Percentiles rank a stretch among this genome's conserved stretches.
phyloP scores from a whole-genome alignment of 2,329 filamentous ascomycete genomes.

The Malbranchea cinnamomea region DNA sequence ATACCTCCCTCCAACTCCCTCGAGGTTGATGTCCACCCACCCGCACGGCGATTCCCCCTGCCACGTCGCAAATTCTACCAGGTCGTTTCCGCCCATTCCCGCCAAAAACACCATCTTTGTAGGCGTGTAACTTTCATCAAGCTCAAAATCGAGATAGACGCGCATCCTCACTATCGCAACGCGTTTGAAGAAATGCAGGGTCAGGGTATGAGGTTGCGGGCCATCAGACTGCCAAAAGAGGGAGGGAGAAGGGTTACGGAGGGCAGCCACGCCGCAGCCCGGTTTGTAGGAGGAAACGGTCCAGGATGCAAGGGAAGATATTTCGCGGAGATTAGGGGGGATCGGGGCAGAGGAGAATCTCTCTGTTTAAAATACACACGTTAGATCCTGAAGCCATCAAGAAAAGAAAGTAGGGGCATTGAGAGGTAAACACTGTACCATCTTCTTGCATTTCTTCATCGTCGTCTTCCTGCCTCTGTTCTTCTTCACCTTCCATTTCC shows the following conservation, averaged over 20 bases:
- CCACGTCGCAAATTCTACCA: constrained; percentile 76
- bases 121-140: constrained; percentile 92
- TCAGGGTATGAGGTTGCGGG: constrained; percentile 48
- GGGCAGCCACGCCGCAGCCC: constrained; percentile 44
- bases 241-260: constrained; percentile 40
- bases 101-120: constrained; percentile 82
- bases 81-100: constrained; percentile 79
- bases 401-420: not conserved
- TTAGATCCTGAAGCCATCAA: too few relatives aligned
- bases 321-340: constrained; percentile 40
- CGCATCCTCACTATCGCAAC: constrained; percentile 36
- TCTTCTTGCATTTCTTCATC: constrained; percentile 22
- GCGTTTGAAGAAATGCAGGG: constrained; percentile 46
- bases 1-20: constrained; percentile 41
- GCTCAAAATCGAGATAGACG: constrained; percentile 65
- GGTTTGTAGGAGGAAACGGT: constrained; percentile 49
- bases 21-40: constrained; percentile 74
- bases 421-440: too few relatives aligned
- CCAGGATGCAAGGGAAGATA: constrained; percentile 51
- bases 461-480: constrained; percentile 15
- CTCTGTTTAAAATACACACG: constrained; percentile 14
- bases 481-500: constrained; percentile 10
- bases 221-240: constrained; percentile 54
- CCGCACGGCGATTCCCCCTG: constrained; percentile 64
- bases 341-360: constrained; percentile 21